Evolutionary conservation across 345 rosid genomes (phyloP).

Genomic region (Nephelium lappaceum): DNA sequence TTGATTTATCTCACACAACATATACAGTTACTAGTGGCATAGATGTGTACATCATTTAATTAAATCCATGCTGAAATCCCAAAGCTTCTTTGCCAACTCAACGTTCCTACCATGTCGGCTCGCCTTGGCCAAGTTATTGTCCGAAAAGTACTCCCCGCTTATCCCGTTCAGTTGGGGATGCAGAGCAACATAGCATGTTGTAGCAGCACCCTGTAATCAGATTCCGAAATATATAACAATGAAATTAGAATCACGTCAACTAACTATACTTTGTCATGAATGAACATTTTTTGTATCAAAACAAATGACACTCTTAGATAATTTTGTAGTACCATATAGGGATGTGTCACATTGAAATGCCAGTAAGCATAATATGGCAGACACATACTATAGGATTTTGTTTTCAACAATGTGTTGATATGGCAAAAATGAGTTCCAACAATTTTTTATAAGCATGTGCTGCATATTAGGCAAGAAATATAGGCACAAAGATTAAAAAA

Average conservation of each 20-base stretch:
- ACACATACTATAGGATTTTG: neutral
- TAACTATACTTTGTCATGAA: neutral
- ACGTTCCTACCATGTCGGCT: neutral
- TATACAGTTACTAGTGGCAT: neutral
- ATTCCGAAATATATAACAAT: neutral
- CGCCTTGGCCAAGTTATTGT: slow-evolving; percentile 49
- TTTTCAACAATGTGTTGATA: no score
- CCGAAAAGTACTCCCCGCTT: slow-evolving; percentile 59
- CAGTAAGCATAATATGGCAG: no score
- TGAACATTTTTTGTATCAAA: neutral
- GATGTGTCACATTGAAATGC: no score
- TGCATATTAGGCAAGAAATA: no score
- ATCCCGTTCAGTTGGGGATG: slow-evolving; percentile 70
- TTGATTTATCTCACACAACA: neutral
- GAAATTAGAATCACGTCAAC: neutral
- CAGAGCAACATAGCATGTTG: slow-evolving; percentile 76
- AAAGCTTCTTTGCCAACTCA: neutral
- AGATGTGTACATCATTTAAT: slow-evolving; percentile 23
- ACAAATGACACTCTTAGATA: neutral
- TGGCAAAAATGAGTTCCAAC: no score
- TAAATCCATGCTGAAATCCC: slow-evolving; percentile 1
- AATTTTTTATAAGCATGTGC: no score
- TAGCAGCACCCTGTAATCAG: slow-evolving; percentile 67
- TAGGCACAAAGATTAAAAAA: neutral
- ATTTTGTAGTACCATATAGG: neutral